These are phyloP conservation scores for Fraxinus albicans DNA, from an alignment of 305 asterid genomes.

Conservation along the genomic window DNA sequence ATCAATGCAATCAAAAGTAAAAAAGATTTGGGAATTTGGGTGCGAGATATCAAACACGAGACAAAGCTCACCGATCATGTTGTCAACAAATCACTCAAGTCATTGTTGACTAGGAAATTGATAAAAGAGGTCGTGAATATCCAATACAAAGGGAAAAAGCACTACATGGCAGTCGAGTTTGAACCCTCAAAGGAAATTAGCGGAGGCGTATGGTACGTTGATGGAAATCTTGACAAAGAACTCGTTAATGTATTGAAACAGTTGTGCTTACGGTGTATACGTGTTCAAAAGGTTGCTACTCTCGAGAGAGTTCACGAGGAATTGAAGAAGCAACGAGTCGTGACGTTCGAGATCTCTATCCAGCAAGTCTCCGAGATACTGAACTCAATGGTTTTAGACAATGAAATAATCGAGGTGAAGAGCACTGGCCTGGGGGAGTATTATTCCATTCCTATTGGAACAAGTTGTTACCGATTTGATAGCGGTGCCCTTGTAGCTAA, in stretches of 20 bases:
- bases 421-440: slow-evolving; percentile 70
- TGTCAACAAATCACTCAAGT: slow-evolving; percentile 41
- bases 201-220: slow-evolving; percentile 50
- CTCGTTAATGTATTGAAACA: slow-evolving; percentile 34
- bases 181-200: slow-evolving; percentile 60
- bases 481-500: slow-evolving; percentile 29
- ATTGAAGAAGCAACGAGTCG: slow-evolving; percentile 24
- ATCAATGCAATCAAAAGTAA: slow-evolving; percentile 42
- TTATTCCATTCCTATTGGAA: slow-evolving; percentile 50
- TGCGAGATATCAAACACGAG: slow-evolving; percentile 41
- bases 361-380: slow-evolving; percentile 43
- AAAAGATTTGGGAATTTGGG: slow-evolving; percentile 42
- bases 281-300: slow-evolving; percentile 38
- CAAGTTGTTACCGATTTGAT: slow-evolving; percentile 46
- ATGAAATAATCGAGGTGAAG: slow-evolving; percentile 61
- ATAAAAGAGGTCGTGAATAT: slow-evolving; percentile 56
- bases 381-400: slow-evolving; percentile 53
- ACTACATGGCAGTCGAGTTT: slow-evolving; percentile 54
- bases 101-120: slow-evolving; percentile 31
- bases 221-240: slow-evolving; percentile 50
- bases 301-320: slow-evolving; percentile 34
- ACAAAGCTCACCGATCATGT: slow-evolving; percentile 32
- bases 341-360: slow-evolving; percentile 27
- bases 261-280: slow-evolving; percentile 29
- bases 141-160: slow-evolving; percentile 43